Percentiles rank a stretch among this genome's conserved stretches.
phyloP scores from a whole-genome alignment of 257 asterid genomes.

The Solanum boliviense region DNA sequence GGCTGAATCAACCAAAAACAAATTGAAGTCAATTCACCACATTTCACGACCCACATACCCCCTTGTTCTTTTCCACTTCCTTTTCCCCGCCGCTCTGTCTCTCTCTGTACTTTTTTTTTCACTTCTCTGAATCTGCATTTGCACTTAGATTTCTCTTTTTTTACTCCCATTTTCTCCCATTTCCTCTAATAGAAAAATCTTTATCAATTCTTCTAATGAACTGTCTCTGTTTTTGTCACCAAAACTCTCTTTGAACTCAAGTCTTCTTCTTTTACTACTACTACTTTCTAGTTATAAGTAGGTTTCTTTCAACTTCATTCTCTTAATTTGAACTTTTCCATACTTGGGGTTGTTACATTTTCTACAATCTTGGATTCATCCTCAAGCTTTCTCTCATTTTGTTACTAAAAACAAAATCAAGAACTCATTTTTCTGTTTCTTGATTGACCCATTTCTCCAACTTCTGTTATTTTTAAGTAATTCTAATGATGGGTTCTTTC shows the following conservation, averaged over 20 bases:
- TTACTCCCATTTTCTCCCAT: not conserved
- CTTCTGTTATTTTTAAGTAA: not conserved
- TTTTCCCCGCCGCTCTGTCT: not conserved
- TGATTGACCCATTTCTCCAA: not conserved
- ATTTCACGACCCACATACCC: not conserved
- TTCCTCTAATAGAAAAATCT: not conserved
- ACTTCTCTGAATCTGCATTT: not conserved
- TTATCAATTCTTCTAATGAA: not conserved
- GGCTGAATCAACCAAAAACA: not conserved
- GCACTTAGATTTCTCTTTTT: not conserved
- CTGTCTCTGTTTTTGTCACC: constrained; percentile 16
- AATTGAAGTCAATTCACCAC: not conserved
- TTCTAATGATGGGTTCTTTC: constrained; percentile 2
- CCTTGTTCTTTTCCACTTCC: not conserved
- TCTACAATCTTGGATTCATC: not conserved
- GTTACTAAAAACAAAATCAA: not conserved
- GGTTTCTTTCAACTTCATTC: constrained; percentile 12
- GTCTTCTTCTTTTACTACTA: constrained; percentile 13
- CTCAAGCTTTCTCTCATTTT: not conserved
- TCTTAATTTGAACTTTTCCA: constrained; percentile 16
- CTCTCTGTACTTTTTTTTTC: not conserved
- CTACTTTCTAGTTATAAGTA: not conserved
- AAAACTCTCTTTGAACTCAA: constrained; percentile 54
- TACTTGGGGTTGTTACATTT: constrained; percentile 34
- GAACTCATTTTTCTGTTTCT: constrained; percentile 1